Percentiles rank a stretch among this genome's conserved stretches.
Conservation (phyloP, 257 asterid species). For the Solanum tarapatanum region DNA sequence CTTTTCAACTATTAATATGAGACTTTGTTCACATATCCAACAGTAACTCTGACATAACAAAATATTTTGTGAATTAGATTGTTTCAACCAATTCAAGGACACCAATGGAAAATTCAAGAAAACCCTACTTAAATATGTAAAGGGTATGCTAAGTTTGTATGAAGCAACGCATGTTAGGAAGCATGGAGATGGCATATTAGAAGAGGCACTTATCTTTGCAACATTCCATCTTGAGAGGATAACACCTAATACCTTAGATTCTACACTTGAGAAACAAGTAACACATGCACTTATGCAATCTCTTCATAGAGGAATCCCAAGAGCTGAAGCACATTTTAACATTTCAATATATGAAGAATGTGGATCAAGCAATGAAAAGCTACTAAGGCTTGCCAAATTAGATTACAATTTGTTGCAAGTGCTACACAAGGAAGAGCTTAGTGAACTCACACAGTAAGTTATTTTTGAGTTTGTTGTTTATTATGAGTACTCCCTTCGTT, state of each 20-base stretch:
- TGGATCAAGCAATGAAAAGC: conserved; percentile 1
- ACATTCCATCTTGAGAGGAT: background rate
- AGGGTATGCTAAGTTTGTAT: background rate
- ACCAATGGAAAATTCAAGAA: background rate
- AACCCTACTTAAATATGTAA: background rate
- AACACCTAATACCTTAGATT: background rate
- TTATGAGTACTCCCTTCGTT: background rate
- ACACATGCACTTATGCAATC: conserved; percentile 5
- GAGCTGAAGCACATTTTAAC: conserved; percentile 18
- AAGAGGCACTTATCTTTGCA: background rate
- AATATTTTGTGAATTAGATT: background rate
- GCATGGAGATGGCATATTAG: background rate
- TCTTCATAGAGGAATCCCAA: conserved; percentile 17
- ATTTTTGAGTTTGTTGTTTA: background rate
- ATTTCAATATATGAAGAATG: conserved; percentile 15
- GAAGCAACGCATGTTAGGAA: background rate
- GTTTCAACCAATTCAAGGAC: background rate
- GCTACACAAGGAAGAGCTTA: conserved; percentile 22
- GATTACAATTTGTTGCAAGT: conserved; percentile 22
- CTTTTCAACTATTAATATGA: background rate
- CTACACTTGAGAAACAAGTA: background rate
- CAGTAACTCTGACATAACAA: background rate
- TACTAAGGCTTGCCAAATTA: conserved; percentile 24
- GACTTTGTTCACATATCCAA: background rate
- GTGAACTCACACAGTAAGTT: conserved; percentile 16